Evolutionary conservation across 2,329 filamentous ascomycete species (phyloP).

Genomic region (Arthrobotrys conoides): DNA sequence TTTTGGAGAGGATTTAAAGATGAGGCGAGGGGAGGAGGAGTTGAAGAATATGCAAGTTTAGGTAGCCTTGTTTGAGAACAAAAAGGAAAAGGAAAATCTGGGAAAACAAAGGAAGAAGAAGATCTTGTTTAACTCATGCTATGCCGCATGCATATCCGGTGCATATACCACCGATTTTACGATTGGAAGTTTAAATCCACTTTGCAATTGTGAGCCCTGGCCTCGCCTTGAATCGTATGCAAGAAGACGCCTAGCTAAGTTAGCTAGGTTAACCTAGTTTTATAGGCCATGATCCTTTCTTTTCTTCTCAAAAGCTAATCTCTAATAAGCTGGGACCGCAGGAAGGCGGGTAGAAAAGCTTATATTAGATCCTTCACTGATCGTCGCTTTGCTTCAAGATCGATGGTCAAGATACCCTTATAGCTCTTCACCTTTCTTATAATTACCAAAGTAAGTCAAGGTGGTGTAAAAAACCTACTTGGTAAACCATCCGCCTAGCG

Average conservation of each 20-base stretch:
- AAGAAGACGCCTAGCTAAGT: neutral
- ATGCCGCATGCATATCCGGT: conserved; percentile 16
- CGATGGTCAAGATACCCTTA: neutral
- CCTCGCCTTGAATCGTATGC: neutral
- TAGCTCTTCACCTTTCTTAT: neutral
- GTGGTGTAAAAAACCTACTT: neutral
- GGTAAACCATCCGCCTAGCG: neutral
- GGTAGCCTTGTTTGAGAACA: conserved; percentile 3
- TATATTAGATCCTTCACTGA: conserved; percentile 18
- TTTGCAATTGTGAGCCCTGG: neutral
- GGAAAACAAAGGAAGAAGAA: neutral
- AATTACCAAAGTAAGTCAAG: neutral
- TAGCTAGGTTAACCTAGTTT: too few relatives aligned
- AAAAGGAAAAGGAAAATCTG: neutral
- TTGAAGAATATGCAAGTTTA: neutral
- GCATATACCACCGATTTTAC: conserved; percentile 8
- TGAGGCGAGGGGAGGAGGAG: conserved; percentile 18
- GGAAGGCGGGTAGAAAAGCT: conserved; percentile 9
- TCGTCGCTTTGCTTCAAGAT: neutral
- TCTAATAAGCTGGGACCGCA: neutral
- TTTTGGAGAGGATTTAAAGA: conserved; percentile 11
- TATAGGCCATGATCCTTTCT: too few relatives aligned
- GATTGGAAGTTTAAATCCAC: conserved; percentile 1
- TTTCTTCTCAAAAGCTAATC: neutral
- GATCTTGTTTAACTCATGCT: neutral